Evolutionary conservation across 2,329 filamentous ascomycete genomes (phyloP).

Genomic region (Cercospora sesami): DNA sequence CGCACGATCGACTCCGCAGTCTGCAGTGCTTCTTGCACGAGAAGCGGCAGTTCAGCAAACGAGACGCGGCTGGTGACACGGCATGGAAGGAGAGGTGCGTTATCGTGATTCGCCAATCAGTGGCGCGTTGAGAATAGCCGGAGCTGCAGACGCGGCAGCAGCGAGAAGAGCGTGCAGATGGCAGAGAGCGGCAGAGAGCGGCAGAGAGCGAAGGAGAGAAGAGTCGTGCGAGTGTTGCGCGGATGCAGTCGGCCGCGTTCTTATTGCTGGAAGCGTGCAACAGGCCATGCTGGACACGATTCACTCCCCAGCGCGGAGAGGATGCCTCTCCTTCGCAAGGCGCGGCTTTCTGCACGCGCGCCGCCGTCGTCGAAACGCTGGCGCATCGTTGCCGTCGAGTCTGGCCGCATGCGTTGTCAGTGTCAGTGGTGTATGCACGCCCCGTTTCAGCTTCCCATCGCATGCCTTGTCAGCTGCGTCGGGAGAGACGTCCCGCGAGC

Average conservation of each 20-base stretch:
- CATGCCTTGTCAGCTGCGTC: background rate
- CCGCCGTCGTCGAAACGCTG: background rate
- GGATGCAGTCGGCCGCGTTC: background rate
- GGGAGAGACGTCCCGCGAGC: background rate
- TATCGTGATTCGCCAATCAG: background rate
- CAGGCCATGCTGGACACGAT: background rate
- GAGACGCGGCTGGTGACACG: background rate
- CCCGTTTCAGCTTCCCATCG: constrained; percentile 2
- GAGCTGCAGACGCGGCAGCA: background rate
- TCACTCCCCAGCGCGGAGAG: background rate
- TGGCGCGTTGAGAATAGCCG: background rate
- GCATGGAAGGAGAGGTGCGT: background rate
- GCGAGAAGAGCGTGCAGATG: background rate
- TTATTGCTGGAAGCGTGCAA: background rate
- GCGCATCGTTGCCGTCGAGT: background rate
- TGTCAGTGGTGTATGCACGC: constrained; percentile 2
- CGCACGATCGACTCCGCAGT: background rate
- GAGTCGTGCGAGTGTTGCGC: background rate
- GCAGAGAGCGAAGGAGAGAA: background rate
- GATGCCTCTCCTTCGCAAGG: background rate
- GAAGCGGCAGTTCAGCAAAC: background rate
- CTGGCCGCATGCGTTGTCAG: constrained; percentile 4
- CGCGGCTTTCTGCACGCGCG: background rate
- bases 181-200: background rate
- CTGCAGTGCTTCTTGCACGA: background rate